Conservation (phyloP, 2,329 filamentous ascomycete genomes). For the Neofusicoccum cordaticola region DNA sequence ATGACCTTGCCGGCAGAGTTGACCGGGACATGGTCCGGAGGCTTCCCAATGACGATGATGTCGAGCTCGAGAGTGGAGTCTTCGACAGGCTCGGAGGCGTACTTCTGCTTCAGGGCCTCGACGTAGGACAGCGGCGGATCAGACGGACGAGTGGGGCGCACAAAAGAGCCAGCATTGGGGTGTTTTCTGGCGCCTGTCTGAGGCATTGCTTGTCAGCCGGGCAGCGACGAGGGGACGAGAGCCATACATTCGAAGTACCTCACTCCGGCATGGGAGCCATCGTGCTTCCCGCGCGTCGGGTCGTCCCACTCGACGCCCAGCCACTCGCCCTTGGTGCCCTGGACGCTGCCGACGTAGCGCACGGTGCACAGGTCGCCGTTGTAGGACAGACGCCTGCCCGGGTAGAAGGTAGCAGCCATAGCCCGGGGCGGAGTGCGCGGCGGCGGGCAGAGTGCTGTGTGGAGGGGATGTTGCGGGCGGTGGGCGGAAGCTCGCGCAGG, state of each 20-base stretch:
- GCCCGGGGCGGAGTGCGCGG: neutral
- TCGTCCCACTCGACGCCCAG: constrained; percentile 98
- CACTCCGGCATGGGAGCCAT: constrained; percentile 74
- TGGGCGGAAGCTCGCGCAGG: constrained; percentile 11
- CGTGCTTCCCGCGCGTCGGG: constrained; percentile 78
- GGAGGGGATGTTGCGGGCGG: neutral
- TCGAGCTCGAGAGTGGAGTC: neutral
- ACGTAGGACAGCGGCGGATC: constrained; percentile 73
- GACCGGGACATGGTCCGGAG: constrained; percentile 26
- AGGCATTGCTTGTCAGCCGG: constrained; percentile 19
- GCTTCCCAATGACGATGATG: constrained; percentile 12
- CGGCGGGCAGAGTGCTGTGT: neutral
- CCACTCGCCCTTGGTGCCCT: constrained; percentile 76
- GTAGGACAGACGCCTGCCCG: constrained; percentile 78
- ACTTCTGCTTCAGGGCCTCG: constrained; percentile 78
- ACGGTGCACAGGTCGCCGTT: constrained; percentile 77
- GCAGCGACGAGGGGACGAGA: neutral
- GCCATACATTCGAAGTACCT: constrained; percentile 75
- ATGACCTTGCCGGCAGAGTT: constrained; percentile 51
- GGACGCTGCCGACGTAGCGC: constrained; percentile 74
- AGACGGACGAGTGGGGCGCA: constrained; percentile 70
- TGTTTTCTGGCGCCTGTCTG: constrained; percentile 61
- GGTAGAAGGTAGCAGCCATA: constrained; percentile 33
- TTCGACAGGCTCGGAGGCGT: constrained; percentile 57
- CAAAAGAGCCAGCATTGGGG: constrained; percentile 77